Base-by-base conservation (phyloP, 768 basidiomycete genomes). In the Candolleomyces aberdarensis region DNA sequence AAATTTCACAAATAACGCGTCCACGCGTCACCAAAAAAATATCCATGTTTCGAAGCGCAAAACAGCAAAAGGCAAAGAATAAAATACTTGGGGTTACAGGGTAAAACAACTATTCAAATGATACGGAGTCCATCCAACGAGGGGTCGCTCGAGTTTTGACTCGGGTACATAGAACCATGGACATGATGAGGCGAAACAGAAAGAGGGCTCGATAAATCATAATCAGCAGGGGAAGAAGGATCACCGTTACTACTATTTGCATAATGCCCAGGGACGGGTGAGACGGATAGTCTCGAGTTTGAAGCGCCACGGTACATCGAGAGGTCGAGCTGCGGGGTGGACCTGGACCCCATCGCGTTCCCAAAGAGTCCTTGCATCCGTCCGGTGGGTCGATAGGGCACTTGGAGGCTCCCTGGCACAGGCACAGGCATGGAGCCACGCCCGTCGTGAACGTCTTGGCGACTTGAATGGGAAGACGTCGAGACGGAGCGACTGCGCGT, bases 401-500 rank as follows among this genome's bases (percentile, higher is more conserved):
- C 54, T 52, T 65, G 57, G 31, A 62, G 54, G 40, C 60, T 41
- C 20, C 64, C 62, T 31, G 62, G 63, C 36, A 61, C 51, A 40
- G 17, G 64, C 66, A 26, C 69, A 66, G 53, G 9, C 20, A 54
- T 6, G 36, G 36, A 36, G 5, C 56, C 50, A 26, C 26, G 26
- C 26, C 26, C 26, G 26, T 26, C 26, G 26, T 26, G 26, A 26
- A 26, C 26, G 22, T 67, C 65, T n/a, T 70, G 66, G 31, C 66
- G 66, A 64, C 72, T 74, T 10, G 74, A 74, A 53, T 72, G 71
- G 0, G 76, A 76, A 1, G 71, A 72, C 0, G 70, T 66, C 1
- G 72, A 72, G 5, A 69, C 71, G 0, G 72, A 72, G 54, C 72
- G 70, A 36, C 72, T 74, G 40, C 71, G 64, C 14, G 64, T 62